Evolutionary conservation across 768 basidiomycete species (phyloP).

Genomic region (Rhizopogon sp.): DNA sequence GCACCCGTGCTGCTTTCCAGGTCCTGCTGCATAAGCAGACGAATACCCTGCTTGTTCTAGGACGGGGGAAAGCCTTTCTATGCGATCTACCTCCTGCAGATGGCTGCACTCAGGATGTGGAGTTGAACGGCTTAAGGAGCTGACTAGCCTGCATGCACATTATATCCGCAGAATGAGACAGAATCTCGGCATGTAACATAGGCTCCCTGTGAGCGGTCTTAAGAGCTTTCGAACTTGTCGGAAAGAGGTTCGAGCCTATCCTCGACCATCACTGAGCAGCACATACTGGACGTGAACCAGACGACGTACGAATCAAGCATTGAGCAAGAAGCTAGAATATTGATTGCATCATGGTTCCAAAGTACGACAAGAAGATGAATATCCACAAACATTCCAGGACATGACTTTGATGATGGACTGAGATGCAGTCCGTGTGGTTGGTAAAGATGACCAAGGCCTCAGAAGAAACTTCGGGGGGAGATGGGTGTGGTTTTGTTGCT

Average conservation of each 20-base stretch:
- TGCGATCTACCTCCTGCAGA: slow-evolving; percentile 78
- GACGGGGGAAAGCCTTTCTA: slow-evolving; percentile 65
- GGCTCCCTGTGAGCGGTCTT: slow-evolving; percentile 68
- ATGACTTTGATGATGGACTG: slow-evolving; percentile 44
- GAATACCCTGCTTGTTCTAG: slow-evolving; percentile 63
- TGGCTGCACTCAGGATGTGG: neutral
- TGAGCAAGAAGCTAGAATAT: slow-evolving; percentile 65
- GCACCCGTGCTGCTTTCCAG: slow-evolving; percentile 79
- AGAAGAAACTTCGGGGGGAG: slow-evolving; percentile 10
- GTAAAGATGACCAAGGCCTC: slow-evolving; percentile 33
- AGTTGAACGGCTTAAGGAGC: neutral
- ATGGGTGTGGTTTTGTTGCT: slow-evolving; percentile 11
- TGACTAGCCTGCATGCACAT: slow-evolving; percentile 76
- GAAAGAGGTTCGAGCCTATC: slow-evolving; percentile 76
- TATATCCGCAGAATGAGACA: slow-evolving; percentile 69
- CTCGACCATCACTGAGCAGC: neutral
- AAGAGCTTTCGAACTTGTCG: slow-evolving; percentile 73
- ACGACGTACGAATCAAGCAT: slow-evolving; percentile 67
- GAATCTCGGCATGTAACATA: slow-evolving; percentile 76
- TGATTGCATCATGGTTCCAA: slow-evolving; percentile 2
- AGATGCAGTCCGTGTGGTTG: neutral
- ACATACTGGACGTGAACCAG: neutral
- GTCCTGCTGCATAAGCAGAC: slow-evolving; percentile 63
- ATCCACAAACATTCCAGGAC: slow-evolving; percentile 77
- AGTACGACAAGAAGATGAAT: neutral